Evolutionary conservation across 2,329 filamentous ascomycete species (phyloP).

Genomic region (Scedosporium minutisporum): DNA sequence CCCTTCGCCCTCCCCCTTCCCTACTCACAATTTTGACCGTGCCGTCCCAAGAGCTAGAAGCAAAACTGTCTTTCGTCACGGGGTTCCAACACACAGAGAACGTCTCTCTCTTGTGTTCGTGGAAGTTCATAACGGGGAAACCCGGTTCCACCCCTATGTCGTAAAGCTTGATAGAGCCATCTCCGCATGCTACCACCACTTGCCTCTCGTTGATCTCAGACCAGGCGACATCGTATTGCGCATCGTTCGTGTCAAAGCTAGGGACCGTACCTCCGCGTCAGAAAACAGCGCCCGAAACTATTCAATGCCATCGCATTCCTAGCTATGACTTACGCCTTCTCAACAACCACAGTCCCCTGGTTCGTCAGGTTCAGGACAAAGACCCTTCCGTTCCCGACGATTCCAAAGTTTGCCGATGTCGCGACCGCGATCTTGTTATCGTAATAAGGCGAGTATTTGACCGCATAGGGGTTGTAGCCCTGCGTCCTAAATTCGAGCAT

Average conservation of each 20-base stretch:
- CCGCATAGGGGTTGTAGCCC: constrained; percentile 91
- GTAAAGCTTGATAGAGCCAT: constrained; percentile 91
- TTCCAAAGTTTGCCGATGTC: constrained; percentile 87
- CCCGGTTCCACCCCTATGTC: constrained; percentile 64
- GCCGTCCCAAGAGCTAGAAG: constrained; percentile 91
- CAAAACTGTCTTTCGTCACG: constrained; percentile 80
- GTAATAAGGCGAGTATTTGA: constrained; percentile 98
- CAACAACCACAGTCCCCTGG: constrained; percentile 64
- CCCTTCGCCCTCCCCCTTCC: not conserved
- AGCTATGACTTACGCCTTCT: constrained; percentile 59
- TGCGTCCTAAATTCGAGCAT: constrained; percentile 94
- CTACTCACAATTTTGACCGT: constrained; percentile 73
- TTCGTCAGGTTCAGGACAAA: constrained; percentile 77
- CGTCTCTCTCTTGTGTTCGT: constrained; percentile 87
- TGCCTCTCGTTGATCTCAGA: constrained; percentile 96
- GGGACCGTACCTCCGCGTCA: not conserved
- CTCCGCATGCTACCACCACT: constrained; percentile 77
- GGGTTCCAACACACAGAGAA: constrained; percentile 92
- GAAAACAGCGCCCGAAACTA: not conserved
- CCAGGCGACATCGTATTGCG: constrained; percentile 90
- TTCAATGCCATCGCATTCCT: not conserved
- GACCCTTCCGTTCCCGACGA: constrained; percentile 88
- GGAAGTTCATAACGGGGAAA: constrained; percentile 85
- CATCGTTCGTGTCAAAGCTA: constrained; percentile 94
- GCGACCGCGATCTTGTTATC: constrained; percentile 89